Conservation (phyloP, 2,329 filamentous ascomycete species). For the Raffaelea arxii region DNA sequence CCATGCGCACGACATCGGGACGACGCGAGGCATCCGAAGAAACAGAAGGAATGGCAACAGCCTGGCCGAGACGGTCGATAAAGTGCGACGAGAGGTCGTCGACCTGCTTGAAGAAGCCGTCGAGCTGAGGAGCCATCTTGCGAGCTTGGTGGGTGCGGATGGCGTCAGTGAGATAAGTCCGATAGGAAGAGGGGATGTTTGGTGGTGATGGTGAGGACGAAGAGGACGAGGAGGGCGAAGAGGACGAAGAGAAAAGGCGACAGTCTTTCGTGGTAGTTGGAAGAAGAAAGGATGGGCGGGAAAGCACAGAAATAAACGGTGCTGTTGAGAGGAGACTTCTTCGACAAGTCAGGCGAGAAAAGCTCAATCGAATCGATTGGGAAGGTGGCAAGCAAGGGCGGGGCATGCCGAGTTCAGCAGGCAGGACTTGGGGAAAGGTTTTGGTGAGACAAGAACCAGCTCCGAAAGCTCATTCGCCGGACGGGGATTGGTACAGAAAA, state of each 20-base stretch:
- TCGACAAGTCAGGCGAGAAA: background rate
- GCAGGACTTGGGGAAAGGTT: background rate
- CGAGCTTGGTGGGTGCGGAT: conserved; percentile 49
- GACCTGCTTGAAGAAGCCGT: conserved; percentile 88
- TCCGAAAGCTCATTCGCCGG: background rate
- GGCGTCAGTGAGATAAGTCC: conserved; percentile 42
- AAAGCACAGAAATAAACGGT: background rate
- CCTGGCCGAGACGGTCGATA: conserved; percentile 81
- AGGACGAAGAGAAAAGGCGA: background rate
- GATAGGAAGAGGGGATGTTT: conserved; percentile 5
- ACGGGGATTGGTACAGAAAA: background rate
- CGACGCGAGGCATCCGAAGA: conserved; percentile 84
- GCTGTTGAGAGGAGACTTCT: background rate
- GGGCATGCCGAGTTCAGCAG: conserved; percentile 9
- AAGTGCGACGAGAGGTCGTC: conserved; percentile 70
- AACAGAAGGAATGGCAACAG: conserved; percentile 92
- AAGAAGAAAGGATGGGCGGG: too few species aligned
- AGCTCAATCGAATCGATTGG: conserved; percentile 7
- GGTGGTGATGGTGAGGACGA: background rate
- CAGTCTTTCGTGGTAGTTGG: background rate
- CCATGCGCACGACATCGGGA: conserved; percentile 93
- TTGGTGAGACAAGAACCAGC: background rate
- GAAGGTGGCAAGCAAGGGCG: conserved; percentile 11
- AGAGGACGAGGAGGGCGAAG: background rate
- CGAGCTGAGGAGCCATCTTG: conserved; percentile 84